Conservation (phyloP, 352 stramenopile species). For the Achlya hypogyna region DNA sequence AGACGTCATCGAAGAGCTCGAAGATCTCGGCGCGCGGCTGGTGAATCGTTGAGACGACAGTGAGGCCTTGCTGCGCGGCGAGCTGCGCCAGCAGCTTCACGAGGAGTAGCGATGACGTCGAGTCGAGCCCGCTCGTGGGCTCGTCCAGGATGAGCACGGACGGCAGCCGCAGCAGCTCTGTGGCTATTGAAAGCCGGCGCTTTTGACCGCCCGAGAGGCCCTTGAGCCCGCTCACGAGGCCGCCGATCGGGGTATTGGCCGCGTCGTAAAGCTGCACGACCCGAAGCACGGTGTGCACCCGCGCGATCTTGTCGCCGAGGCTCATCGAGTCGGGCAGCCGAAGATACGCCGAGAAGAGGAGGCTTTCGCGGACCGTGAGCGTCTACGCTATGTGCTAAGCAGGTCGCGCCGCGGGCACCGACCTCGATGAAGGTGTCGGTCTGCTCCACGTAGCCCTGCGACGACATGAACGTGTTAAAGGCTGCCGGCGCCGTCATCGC, state of each 20-base stretch:
- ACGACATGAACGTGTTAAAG: slow-evolving; percentile 17
- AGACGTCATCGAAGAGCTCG: slow-evolving; percentile 22
- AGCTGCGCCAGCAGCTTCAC: slow-evolving; percentile 17
- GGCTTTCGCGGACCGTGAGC: slow-evolving; percentile 18
- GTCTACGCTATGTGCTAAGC: slow-evolving; percentile 26
- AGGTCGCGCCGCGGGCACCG: slow-evolving; percentile 29
- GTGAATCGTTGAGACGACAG: slow-evolving; percentile 23
- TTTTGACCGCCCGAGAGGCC: slow-evolving; percentile 22
- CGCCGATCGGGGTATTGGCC: slow-evolving; percentile 17
- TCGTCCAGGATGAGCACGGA: slow-evolving; percentile 25
- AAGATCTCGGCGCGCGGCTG: slow-evolving; percentile 25
- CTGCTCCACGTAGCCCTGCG: slow-evolving; percentile 20
- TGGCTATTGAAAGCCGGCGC: slow-evolving; percentile 22
- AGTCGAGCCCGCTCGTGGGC: slow-evolving; percentile 21
- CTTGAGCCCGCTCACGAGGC: slow-evolving; percentile 22
- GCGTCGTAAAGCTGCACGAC: slow-evolving; percentile 17
- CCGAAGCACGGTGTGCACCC: slow-evolving; percentile 11
- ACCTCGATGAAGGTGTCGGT: slow-evolving; percentile 22
- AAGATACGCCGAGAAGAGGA: slow-evolving; percentile 17
- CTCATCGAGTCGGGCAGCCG: slow-evolving; percentile 18
- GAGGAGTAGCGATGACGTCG: slow-evolving; percentile 17
- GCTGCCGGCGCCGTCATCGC: not conserved
- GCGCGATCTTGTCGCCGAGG: slow-evolving; percentile 18
- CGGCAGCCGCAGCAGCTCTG: slow-evolving; percentile 21
- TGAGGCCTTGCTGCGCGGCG: slow-evolving; percentile 20